Evolutionary conservation across 2,329 filamentous ascomycete species (phyloP), one percentile per base, ranked within the genome.

Genomic region (Aspergillus sp.): DNA sequence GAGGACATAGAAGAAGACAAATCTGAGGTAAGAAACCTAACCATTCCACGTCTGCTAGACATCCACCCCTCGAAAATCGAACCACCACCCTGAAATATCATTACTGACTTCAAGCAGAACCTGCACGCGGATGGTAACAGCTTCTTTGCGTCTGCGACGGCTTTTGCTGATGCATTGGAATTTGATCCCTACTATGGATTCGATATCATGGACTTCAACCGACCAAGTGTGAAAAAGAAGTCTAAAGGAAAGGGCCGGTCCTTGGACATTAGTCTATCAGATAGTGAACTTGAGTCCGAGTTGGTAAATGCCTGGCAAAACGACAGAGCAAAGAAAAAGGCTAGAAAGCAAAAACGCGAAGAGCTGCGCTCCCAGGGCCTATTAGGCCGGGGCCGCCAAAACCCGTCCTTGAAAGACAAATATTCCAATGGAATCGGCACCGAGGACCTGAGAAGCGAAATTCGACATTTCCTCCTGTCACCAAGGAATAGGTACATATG

Each of bases 121-220:
- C 10, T 19, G 12, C 15, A 50, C 7, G 17, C 47, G 2, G 19
- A 38, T 43, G 59, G 57, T 10, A 38, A 32, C 55, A 55, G 63
- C 39, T 63, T 68, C 39, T 87, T 86, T 67, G 82, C 84, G 15
- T 80, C 81, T 39, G 86, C 85, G 5, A 80, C 79, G 49, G 78
- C 81, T 15, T 81, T 88, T 67, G 85, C 84, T 3, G 85, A 87
- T 70, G 80, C 82, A 0, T 76, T 87, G 2, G 84, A 87, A n/a
- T 75, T 79, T 63, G 83, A 85, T 65, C 83, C 85, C 2, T 85
- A 87, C 62, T 87, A 89, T 62, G 90, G 87, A 8, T 89, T 97
- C 64, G 92, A 97, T 70, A 81, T 96, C 48, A 94, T 95, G 89
- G 91, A 96, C 69, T 91, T 90, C 77, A 85, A 90, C 15, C 83